Conservation (phyloP, 495 filamentous ascomycete genomes). For the Annulohypoxylon stygium region DNA sequence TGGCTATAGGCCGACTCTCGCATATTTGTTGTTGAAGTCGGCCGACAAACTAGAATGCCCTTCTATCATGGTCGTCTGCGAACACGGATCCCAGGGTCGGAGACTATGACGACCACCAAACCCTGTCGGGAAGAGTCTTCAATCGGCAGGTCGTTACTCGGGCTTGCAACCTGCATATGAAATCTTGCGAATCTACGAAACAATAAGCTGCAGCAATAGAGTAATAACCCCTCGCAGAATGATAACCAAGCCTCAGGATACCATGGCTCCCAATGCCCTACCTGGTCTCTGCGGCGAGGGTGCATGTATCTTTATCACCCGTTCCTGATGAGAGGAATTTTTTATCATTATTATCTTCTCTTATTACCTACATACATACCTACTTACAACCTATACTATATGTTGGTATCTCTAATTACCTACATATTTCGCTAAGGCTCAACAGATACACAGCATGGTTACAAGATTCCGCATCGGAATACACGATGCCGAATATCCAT, state of each 20-base stretch:
- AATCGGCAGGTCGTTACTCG: slow-evolving; percentile 47
- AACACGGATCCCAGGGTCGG: slow-evolving; percentile 40
- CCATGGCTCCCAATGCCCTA: slow-evolving; percentile 41
- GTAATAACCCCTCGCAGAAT: slow-evolving; percentile 41
- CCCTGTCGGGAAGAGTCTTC: slow-evolving; percentile 47
- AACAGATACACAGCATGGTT: not conserved
- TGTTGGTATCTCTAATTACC: not conserved
- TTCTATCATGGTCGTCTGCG: slow-evolving; percentile 28
- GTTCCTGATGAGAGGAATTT: slow-evolving; percentile 28
- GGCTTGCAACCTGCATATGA: slow-evolving; percentile 40
- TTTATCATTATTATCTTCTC: slow-evolving; percentile 15
- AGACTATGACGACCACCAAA: slow-evolving; percentile 30
- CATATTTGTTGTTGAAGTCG: slow-evolving; percentile 34
- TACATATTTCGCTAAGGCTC: not conserved
- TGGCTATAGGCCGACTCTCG: slow-evolving; percentile 37
- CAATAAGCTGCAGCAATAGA: slow-evolving; percentile 34
- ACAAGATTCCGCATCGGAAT: slow-evolving; percentile 34
- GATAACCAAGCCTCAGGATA: slow-evolving; percentile 45
- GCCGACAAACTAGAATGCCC: slow-evolving; percentile 31
- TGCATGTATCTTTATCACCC: slow-evolving; percentile 38
- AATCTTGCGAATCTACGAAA: slow-evolving; percentile 46
- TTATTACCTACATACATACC: not conserved
- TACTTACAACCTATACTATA: not conserved
- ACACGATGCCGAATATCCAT: slow-evolving; percentile 24
- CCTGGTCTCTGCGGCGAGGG: slow-evolving; percentile 29